These are phyloP conservation scores for Xylariaceae sp. DNA, from an alignment of 2,329 filamentous ascomycete genomes.

Conservation along the genomic window DNA sequence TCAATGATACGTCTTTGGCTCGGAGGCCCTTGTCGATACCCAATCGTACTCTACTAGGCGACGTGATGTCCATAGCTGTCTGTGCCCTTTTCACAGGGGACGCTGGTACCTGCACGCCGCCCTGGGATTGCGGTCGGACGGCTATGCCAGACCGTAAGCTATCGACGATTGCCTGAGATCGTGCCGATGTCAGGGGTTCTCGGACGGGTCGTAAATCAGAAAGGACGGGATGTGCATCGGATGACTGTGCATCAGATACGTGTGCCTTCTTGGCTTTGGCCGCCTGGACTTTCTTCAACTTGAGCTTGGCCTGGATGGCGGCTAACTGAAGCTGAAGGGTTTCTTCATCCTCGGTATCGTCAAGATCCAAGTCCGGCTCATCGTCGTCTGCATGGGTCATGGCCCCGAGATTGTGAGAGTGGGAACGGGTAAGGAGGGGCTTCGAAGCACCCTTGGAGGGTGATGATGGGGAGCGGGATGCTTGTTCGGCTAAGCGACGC, in stretches of 20 bases:
- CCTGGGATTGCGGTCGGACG: slow-evolving; percentile 31
- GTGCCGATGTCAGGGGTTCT: slow-evolving; percentile 18
- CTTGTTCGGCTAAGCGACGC: slow-evolving; percentile 60
- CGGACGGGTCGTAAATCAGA: slow-evolving; percentile 19
- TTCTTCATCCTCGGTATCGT: slow-evolving; percentile 66
- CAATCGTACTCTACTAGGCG: slow-evolving; percentile 72
- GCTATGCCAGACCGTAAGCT: slow-evolving; percentile 14
- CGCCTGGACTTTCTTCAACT: slow-evolving; percentile 79
- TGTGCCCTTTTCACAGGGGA: slow-evolving; percentile 61
- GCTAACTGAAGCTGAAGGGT: slow-evolving; percentile 79
- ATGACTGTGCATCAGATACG: slow-evolving; percentile 12
- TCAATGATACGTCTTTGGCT: slow-evolving; percentile 78
- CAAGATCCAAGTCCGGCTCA: slow-evolving; percentile 34
- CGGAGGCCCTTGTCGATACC: slow-evolving; percentile 86
- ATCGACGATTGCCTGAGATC: slow-evolving; percentile 22
- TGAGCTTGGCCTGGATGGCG: slow-evolving; percentile 82
- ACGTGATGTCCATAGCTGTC: slow-evolving; percentile 53
- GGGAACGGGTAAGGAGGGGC: slow-evolving; percentile 30
- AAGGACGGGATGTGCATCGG: neutral
- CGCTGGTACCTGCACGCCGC: slow-evolving; percentile 65
- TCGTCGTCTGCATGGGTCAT: slow-evolving; percentile 18
- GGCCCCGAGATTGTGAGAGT: slow-evolving; percentile 16
- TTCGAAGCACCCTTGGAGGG: slow-evolving; percentile 47
- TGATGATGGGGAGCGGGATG: slow-evolving; percentile 56
- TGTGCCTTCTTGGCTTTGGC: slow-evolving; percentile 41